Conservation (phyloP, 2,329 filamentous ascomycete genomes). For the Pseudogymnoascus sp. region DNA sequence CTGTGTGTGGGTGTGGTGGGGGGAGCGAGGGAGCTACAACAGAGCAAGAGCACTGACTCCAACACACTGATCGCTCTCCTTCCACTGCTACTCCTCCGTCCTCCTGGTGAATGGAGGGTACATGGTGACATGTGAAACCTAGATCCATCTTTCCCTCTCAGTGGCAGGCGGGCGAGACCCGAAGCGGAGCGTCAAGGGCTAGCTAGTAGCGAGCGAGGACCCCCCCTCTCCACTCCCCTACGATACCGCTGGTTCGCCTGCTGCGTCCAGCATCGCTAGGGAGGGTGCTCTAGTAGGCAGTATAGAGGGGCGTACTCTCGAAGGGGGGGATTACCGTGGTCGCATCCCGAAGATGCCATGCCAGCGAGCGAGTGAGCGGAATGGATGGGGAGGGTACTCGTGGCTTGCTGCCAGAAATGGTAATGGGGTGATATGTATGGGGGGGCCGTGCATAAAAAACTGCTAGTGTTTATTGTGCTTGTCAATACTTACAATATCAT, state of each 20-base stretch:
- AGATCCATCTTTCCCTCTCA: neutral
- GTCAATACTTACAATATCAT: too few relatives aligned
- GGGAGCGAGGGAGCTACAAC: neutral
- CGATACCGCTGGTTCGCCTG: neutral
- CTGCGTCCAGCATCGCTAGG: neutral
- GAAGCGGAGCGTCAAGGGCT: slow-evolving; percentile 2
- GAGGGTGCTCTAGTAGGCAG: neutral
- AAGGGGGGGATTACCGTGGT: neutral
- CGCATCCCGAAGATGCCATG: neutral
- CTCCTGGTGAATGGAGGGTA: neutral
- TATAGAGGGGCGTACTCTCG: neutral
- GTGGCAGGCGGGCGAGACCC: slow-evolving; percentile 1
- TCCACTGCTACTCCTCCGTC: too few relatives aligned
- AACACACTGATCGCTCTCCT: neutral
- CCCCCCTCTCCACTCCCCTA: neutral
- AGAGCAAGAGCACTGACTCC: neutral
- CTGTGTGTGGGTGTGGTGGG: neutral
- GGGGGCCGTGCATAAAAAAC: too few relatives aligned
- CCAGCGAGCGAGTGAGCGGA: neutral
- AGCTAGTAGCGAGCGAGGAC: neutral
- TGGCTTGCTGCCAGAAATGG: neutral
- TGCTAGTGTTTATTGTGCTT: too few relatives aligned
- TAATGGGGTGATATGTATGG: too few relatives aligned
- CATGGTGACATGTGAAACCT: slow-evolving; percentile 1
- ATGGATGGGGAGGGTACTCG: neutral